Percentiles rank a stretch among this genome's conserved stretches.
Evolutionary conservation across 2,329 filamentous ascomycete genomes (phyloP).

Genomic region (Pestalotiopsis sp.): DNA sequence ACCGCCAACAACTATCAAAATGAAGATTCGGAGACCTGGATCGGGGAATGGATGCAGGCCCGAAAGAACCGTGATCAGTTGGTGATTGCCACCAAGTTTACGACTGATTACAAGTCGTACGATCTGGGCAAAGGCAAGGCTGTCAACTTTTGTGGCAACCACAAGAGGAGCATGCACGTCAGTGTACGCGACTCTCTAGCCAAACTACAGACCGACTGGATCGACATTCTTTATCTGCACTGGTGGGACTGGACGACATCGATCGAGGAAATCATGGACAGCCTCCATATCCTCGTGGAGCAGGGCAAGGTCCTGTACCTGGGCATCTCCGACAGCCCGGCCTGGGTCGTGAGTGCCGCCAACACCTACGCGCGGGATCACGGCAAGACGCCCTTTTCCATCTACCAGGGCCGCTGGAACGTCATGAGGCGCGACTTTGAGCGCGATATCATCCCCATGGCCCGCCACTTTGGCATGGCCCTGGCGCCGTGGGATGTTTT

Average conservation of each 20-base stretch:
- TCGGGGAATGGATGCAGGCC: conserved; percentile 59
- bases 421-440: conserved; percentile 38
- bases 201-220: conserved; percentile 63
- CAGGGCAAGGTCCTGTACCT: conserved; percentile 46
- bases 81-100: conserved; percentile 61
- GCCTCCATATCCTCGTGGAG: conserved; percentile 43
- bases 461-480: conserved; percentile 48
- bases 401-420: conserved; percentile 45
- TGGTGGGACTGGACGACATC: conserved; percentile 47
- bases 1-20: conserved; percentile 62
- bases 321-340: conserved; percentile 42
- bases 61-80: conserved; percentile 54
- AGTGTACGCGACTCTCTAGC: conserved; percentile 55
- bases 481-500: conserved; percentile 62
- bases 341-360: conserved; percentile 41
- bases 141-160: conserved; percentile 58
- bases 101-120: conserved; percentile 45
- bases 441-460: conserved; percentile 47
- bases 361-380: conserved; percentile 40
- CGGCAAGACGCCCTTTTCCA: conserved; percentile 38
- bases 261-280: conserved; percentile 46
- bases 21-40: conserved; percentile 58
- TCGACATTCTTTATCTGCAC: conserved; percentile 49
- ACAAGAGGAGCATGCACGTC: conserved; percentile 58
- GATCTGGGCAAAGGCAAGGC: conserved; percentile 37